Evolutionary conservation across 2,329 filamentous ascomycete species (phyloP).

Genomic region (Paraconiothyrium sp.): DNA sequence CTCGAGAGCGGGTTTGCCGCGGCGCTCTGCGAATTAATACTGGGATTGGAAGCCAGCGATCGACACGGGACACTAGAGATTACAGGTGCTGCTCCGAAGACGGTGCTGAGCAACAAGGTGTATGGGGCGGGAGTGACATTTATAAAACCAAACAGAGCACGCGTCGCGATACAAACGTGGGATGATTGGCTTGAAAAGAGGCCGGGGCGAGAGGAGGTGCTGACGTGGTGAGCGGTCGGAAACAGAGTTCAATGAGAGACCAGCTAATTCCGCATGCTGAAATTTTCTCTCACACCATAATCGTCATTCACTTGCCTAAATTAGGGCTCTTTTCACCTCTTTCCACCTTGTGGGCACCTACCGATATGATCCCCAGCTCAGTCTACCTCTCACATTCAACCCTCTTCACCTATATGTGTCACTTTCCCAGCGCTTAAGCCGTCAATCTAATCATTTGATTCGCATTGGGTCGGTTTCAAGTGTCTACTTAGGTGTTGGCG

Average conservation of each 20-base stretch:
- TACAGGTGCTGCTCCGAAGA: slow-evolving; percentile 4
- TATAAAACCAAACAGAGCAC: background rate
- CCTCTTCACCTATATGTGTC: background rate
- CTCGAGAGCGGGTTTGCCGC: slow-evolving; percentile 9
- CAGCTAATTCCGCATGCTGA: background rate
- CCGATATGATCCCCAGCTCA: background rate
- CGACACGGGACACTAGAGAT: slow-evolving; percentile 11
- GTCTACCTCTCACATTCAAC: background rate
- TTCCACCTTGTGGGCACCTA: background rate
- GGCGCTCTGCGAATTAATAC: slow-evolving; percentile 7
- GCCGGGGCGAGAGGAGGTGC: slow-evolving; percentile 3
- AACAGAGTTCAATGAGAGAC: background rate
- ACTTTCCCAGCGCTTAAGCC: background rate
- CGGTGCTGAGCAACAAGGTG: slow-evolving; percentile 9
- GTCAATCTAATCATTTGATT: no score
- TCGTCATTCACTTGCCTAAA: background rate
- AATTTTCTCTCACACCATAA: background rate
- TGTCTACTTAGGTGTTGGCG: no score
- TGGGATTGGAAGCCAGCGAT: slow-evolving; percentile 8
- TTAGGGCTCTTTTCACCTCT: background rate
- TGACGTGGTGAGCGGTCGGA: slow-evolving; percentile 1
- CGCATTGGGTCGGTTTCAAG: no score
- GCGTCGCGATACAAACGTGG: slow-evolving; percentile 14
- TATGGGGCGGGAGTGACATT: slow-evolving; percentile 4
- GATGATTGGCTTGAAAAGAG: slow-evolving; percentile 8